Percentiles rank a stretch among this genome's conserved stretches.
Conservation (phyloP, 2,329 filamentous ascomycete genomes). For the Sporothrix pseudoabietina region DNA sequence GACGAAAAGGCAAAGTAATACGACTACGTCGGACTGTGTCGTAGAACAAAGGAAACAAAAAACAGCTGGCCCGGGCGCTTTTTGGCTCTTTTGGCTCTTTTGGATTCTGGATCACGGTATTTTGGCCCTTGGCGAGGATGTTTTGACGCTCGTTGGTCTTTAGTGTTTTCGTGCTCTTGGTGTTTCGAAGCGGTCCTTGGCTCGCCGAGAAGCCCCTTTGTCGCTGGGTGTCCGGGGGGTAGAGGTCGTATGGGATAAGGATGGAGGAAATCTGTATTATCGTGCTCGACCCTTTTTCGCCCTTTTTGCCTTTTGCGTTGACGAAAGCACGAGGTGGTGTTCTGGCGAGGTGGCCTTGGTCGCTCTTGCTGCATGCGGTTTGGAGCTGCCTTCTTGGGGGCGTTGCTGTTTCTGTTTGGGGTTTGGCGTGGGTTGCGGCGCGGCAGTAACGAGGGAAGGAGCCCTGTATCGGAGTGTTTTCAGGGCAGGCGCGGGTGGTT, state of each 20-base stretch:
- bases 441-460: constrained; percentile 5
- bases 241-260: background rate
- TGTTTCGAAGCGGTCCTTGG: constrained; percentile 28
- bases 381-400: constrained; percentile 2
- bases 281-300: background rate
- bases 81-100: background rate
- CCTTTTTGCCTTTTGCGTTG: background rate
- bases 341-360: constrained; percentile 22
- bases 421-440: constrained; percentile 8
- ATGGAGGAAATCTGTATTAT: background rate
- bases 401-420: constrained; percentile 8
- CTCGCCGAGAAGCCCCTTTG: constrained; percentile 16
- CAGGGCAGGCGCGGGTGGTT: background rate
- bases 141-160: background rate
- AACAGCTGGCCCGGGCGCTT: background rate
- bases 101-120: background rate
- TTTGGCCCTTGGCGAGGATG: background rate
- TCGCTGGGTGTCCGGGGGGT: background rate
- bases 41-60: constrained; percentile 19
- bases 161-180: background rate
- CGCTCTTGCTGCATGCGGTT: constrained; percentile 11
- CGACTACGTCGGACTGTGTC: background rate
- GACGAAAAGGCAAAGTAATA: background rate
- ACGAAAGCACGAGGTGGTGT: background rate
- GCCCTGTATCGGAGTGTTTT: background rate